Conservation (phyloP, 169 alveolate species). For the Plasmodium knowlesi region DNA sequence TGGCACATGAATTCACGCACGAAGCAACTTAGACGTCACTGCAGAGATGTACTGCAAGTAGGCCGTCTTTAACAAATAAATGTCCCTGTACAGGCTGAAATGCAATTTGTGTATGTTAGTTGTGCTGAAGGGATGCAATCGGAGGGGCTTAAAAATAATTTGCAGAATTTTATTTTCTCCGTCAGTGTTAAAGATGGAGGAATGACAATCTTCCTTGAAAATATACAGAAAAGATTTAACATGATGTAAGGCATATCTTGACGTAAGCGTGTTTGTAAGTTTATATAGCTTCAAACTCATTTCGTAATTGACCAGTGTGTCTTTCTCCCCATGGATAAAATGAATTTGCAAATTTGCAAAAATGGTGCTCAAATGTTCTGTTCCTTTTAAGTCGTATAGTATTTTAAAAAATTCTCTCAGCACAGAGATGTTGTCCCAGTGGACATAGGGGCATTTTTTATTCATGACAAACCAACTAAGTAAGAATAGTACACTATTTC, state of each 20-base stretch:
- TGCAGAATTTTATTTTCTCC: conserved; percentile 56
- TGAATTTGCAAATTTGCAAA: conserved; percentile 47
- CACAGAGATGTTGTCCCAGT: conserved; percentile 61
- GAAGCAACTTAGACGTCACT: conserved; percentile 7
- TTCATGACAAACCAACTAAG: conserved; percentile 68
- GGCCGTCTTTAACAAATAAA: conserved; percentile 42
- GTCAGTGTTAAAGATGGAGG: conserved; percentile 55
- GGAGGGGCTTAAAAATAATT: conserved; percentile 65
- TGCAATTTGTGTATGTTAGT: conserved; percentile 56
- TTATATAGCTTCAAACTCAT: conserved; percentile 56
- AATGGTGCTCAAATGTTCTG: conserved; percentile 17
- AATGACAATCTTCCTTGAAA: conserved; percentile 61
- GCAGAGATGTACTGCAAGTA: conserved; percentile 30
- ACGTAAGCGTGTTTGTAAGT: conserved; percentile 26
- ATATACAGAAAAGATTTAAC: conserved; percentile 25
- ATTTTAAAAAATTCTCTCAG: conserved; percentile 57
- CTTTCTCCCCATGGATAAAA: conserved; percentile 71
- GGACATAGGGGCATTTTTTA: conserved; percentile 65
- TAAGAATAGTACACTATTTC: conserved; percentile 43
- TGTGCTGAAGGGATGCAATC: conserved; percentile 68
- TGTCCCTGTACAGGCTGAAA: conserved; percentile 44
- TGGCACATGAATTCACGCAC: neutral
- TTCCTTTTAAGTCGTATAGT: conserved; percentile 41
- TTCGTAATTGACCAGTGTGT: conserved; percentile 52
- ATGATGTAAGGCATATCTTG: conserved; percentile 33